These are phyloP conservation scores for Aspergillus costaricaensis DNA, from an alignment of 2,329 filamentous ascomycete species.

Conservation along the genomic window DNA sequence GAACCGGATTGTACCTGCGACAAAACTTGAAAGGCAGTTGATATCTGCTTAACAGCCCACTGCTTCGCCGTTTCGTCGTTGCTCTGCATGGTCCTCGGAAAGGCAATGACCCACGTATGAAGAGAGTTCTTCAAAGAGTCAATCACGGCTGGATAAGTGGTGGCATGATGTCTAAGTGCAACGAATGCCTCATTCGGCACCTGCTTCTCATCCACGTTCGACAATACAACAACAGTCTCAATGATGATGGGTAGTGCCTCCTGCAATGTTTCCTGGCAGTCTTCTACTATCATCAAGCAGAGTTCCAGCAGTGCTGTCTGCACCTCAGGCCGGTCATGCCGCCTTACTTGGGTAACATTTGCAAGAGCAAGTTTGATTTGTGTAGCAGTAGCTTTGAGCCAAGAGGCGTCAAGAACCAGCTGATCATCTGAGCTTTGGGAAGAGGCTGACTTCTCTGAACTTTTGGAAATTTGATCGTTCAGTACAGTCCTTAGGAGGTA, in stretches of 20 bases:
- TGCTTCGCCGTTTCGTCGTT: constrained; percentile 78
- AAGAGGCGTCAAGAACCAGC: constrained; percentile 54
- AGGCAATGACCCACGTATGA: constrained; percentile 77
- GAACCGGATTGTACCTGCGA: constrained; percentile 58
- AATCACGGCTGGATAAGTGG: constrained; percentile 62
- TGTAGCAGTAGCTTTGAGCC: constrained; percentile 76
- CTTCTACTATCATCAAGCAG: constrained; percentile 73
- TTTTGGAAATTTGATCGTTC: constrained; percentile 43
- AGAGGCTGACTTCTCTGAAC: constrained; percentile 22
- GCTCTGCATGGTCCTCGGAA: constrained; percentile 80
- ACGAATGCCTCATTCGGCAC: constrained; percentile 36
- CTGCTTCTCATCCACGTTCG: constrained; percentile 52
- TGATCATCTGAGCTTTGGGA: constrained; percentile 38
- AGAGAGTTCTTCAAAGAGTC: constrained; percentile 69
- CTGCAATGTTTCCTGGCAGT: constrained; percentile 72
- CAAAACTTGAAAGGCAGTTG: constrained; percentile 69
- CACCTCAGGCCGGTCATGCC: constrained; percentile 69
- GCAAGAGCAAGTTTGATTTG: constrained; percentile 83
- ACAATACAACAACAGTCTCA: constrained; percentile 76
- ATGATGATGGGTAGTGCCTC: constrained; percentile 72
- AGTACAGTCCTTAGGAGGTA: constrained; percentile 48
- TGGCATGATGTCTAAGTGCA: constrained; percentile 62
- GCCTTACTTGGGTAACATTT: constrained; percentile 73
- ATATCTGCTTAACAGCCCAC: constrained; percentile 72
- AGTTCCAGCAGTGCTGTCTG: constrained; percentile 67